phyloP scores from a whole-genome alignment of 148 eudicot genomes.

The Spergularia marina region DNA sequence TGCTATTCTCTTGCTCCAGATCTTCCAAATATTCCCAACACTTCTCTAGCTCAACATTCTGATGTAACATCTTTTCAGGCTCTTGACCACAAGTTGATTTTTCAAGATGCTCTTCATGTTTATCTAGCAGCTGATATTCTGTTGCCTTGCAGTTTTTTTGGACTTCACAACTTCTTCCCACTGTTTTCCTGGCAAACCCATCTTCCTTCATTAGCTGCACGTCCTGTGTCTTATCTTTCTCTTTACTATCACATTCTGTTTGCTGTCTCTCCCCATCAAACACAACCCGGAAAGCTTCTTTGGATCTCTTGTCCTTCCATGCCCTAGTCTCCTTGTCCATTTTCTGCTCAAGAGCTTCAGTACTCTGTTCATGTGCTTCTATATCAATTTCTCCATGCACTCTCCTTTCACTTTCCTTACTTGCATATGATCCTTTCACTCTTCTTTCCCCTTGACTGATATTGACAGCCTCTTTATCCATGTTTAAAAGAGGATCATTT shows the following conservation, averaged over 20 bases:
- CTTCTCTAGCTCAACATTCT: conserved; percentile 21
- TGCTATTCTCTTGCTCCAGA: conserved; percentile 19
- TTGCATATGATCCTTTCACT: conserved; percentile 22
- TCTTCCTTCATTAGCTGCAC: conserved; percentile 21
- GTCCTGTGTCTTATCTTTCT: conserved; percentile 18
- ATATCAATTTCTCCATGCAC: conserved; percentile 23
- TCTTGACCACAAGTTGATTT: conserved; percentile 12
- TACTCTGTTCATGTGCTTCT: conserved; percentile 25
- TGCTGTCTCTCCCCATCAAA: conserved; percentile 10
- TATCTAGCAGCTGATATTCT: conserved; percentile 15
- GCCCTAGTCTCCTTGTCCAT: conserved; percentile 18
- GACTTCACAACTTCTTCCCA: conserved; percentile 22
- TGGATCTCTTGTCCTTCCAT: conserved; percentile 13
- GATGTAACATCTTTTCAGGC: conserved; percentile 7
- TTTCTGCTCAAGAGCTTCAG: conserved; percentile 29
- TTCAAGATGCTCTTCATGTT: conserved; percentile 12
- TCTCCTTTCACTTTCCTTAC: conserved; percentile 26
- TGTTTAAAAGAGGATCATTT: conserved; percentile 18
- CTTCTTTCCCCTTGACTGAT: conserved; percentile 25
- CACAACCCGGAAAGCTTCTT: conserved; percentile 16
- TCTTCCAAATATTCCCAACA: conserved; percentile 23
- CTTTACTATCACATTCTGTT: conserved; percentile 26
- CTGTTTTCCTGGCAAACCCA: conserved; percentile 26
- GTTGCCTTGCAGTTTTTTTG: conserved; percentile 9
- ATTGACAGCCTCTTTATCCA: conserved; percentile 24